Base-by-base conservation (phyloP, 148 eudicot genomes). In the Diospyros kaki region DNA sequence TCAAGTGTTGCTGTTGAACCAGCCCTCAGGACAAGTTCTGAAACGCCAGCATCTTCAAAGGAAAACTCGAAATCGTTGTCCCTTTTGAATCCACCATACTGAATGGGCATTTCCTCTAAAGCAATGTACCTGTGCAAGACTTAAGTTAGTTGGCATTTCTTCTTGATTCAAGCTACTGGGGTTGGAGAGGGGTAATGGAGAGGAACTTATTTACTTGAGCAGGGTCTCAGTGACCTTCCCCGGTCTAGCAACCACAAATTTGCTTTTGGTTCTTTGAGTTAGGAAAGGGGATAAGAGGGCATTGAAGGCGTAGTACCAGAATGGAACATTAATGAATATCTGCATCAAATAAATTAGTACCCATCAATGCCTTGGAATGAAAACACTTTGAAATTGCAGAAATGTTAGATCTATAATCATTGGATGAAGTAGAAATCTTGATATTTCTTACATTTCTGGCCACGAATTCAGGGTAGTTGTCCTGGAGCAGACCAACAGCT, bases 391-490 rank as follows among this genome's bases (percentile, higher is more conserved):
- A n/a, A 70, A 9, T 28, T 3, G 28, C 4, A 64, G 12, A 51
- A 12, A 51, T 48, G 7, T 38, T 6, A 41, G 6, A 38, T 51
- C 14, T 28, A 50, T 9, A 69, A 39, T 38, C 28, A 12, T 4
- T 52, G 7, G 51, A 48, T 48, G 52, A 48, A 1, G 4, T 8
- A 8, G 52, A 48, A 48, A 48, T 8, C 52, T 48, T 12, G 60
- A 15, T 9, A 68, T 58, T 15, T 70, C 87, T 82, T 68, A 89
- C 93, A 76, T 89, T 87, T 86, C 74, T 89, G 6, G 87, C 86
- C 4, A 91, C 91, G 50, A 91, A 86, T 74, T 91, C 96, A 18
- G 93, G 96, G 59, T 91, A 91, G 75, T 91, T 89, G 56, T 91
- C 91, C 76, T 91, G 93, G 3, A 91, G 83, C 77, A 84, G 80